Evolutionary conservation across 495 filamentous ascomycete genomes (phyloP), one percentile per base, ranked within the genome.

Genomic region (Lasiosphaeriaceae sp.): DNA sequence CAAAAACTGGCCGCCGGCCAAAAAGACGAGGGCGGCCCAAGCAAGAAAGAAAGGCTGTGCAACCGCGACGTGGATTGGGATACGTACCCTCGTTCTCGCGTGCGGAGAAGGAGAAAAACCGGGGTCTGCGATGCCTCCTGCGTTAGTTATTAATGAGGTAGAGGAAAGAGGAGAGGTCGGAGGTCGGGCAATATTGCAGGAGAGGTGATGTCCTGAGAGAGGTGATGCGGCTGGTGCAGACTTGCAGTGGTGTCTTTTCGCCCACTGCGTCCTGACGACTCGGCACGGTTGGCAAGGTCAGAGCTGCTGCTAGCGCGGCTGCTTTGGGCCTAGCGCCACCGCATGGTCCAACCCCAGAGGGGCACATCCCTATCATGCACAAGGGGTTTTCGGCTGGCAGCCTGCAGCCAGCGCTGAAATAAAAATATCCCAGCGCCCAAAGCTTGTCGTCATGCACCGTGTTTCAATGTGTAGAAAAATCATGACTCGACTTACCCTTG

Each of bases 161-260:
- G 50, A 23, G 47, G 20, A 47, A 29, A 37, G 43, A 44, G 51
- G 57, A 54, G 47, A 31, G 53, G 22, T 43, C 29, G 50, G 12
- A 52, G 34, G 55, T 48, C 20, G 47, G 48, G 43, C 34, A 23
- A 54, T 35, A 50, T 57, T 52, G 52, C 19, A 50, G 8, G 24
- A 55, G 57, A 54, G 43, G 54, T 53, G 55, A 50, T 52, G 53
- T 56, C 45, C 52, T 50, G 59, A 4, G 39, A 43, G 39, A 59
- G 54, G 62, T 50, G 55, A 59, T 63, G 65, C 65, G 65, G 65
- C 65, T 62, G 62, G 61, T 50, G 26, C 26, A 31, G 26, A 31
- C 26, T n/a, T 31, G 26, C 26, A 31, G 26, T 31, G 26, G 26
- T 47, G 49, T 52, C 57, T 64, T 64, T 64, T 66, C 58, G 64